These are phyloP conservation scores for Syzygium jambos DNA, from an alignment of 345 rosid species.

Conservation along the genomic window DNA sequence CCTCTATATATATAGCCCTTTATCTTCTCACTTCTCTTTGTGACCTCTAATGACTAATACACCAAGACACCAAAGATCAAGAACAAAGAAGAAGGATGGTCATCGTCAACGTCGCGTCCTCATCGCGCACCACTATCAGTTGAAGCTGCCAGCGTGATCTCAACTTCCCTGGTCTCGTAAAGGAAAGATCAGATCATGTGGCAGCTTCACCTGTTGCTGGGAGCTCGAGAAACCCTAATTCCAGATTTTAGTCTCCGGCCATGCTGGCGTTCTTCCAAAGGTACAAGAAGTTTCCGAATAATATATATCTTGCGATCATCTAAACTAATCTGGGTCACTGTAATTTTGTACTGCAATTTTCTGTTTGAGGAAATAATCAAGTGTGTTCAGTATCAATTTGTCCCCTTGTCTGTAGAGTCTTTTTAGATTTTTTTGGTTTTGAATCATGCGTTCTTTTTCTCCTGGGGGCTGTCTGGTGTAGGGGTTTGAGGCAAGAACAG, in stretches of 20 bases:
- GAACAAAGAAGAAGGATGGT: not conserved
- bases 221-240: conserved; percentile 4
- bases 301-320: not conserved
- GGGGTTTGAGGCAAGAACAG: not conserved
- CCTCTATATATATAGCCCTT: conserved; percentile 4
- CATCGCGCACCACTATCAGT: conserved; percentile 56
- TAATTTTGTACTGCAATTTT: not conserved
- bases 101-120: not conserved
- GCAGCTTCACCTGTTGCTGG: conserved; percentile 16
- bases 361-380: not conserved
- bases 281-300: not conserved
- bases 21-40: not conserved
- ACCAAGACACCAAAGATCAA: not conserved
- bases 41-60: not conserved
- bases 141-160: conserved; percentile 99
- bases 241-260: not conserved
- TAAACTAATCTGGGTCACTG: not conserved
- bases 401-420: not conserved
- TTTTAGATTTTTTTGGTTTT: not conserved
- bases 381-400: not conserved
- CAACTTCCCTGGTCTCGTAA: conserved; percentile 12
- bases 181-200: conserved; percentile 27
- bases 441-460: not conserved
- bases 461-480: not conserved
- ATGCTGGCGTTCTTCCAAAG: not conserved